Evolutionary conservation across 192 early-diverging fungal genomes (phyloP), one percentile per base, ranked within the genome.

Genomic region (Backusella morwellensis): DNA sequence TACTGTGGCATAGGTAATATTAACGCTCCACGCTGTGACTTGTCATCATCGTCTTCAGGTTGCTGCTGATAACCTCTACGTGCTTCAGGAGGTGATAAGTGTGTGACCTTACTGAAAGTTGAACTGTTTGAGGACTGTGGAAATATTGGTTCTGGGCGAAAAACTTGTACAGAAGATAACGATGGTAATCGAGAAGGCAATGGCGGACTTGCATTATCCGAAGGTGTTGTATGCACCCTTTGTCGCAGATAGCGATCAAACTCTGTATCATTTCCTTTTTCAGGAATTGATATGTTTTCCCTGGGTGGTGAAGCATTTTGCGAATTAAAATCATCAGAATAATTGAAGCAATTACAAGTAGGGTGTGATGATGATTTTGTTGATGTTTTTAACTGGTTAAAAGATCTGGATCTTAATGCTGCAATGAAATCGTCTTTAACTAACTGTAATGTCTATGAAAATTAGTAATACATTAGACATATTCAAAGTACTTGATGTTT

Each of bases 241-340:
- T 70, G 70, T 41, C 70, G 71, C 34, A 73, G 40, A 42, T 78
- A 78, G 8, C 71, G 70, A 71, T 77, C 68, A 35, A 67, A 78
- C 11, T 78, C 77, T 21, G 71, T 54, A 41, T 78, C 77, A 42
- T 56, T 72, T 34, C 52, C 26, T 59, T 74, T 50, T 32, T 35
- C 42, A 56, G 70, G 26, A 26, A 21, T 32, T 72, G 70, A 41
- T 74, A 35, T 23, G 36, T 15, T 32, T 77, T 70, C 11, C 9
- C 15, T 56, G 41, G 56, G 41, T 47, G 75, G 15, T 23, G 67
- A 38, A 68, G 75, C 35, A 17, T n/a, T 68, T 70, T 68, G 66
- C 63, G 36, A 14, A 63, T 35, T n/a, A 56, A 15, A 12, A 8
- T 41, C 15, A 32, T 73, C 68, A 15, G 47, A 12, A 59, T 52